phyloP scores from a whole-genome alignment of 2,329 filamentous ascomycete genomes.

The Gaeumannomyces tritici region DNA sequence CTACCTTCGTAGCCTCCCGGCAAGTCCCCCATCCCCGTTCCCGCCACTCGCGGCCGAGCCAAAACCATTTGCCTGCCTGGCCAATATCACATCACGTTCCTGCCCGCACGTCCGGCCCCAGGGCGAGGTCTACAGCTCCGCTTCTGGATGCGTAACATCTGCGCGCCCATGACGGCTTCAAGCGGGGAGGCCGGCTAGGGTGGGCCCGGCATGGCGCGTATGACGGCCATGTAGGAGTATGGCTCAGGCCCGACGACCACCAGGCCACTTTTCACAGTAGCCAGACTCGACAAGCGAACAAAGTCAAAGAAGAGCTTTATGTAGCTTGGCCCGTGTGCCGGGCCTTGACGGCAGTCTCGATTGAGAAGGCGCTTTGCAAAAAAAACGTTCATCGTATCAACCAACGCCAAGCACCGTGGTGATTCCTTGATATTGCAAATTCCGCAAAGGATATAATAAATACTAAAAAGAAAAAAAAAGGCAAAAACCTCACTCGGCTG shows the following conservation, averaged over 20 bases:
- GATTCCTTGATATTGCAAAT: too few relatives aligned
- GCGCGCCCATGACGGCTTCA: slow-evolving; percentile 27
- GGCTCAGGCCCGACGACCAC: too few relatives aligned
- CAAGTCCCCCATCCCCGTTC: slow-evolving; percentile 6
- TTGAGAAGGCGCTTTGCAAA: too few relatives aligned
- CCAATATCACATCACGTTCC: slow-evolving; percentile 27
- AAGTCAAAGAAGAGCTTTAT: neutral
- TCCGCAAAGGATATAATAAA: too few relatives aligned
- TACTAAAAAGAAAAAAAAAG: too few relatives aligned
- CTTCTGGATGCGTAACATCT: slow-evolving; percentile 39
- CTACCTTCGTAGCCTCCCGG: slow-evolving; percentile 29
- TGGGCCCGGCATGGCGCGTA: too few relatives aligned
- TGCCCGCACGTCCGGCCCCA: slow-evolving; percentile 32
- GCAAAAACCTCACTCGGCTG: too few relatives aligned
- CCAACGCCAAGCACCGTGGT: too few relatives aligned
- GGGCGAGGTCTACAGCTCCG: slow-evolving; percentile 30
- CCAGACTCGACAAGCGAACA: neutral
- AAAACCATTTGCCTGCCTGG: slow-evolving; percentile 29
- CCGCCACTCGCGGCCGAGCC: slow-evolving; percentile 5
- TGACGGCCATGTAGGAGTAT: too few relatives aligned
- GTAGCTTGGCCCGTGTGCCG: too few relatives aligned
- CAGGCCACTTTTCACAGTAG: neutral
- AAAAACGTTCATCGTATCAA: too few relatives aligned
- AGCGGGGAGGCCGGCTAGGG: slow-evolving; percentile 13
- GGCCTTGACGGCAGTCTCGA: too few relatives aligned